Evolutionary conservation across 768 basidiomycete genomes (phyloP), one percentile per base, ranked within the genome.

Genomic region (Tricholoma sp.): DNA sequence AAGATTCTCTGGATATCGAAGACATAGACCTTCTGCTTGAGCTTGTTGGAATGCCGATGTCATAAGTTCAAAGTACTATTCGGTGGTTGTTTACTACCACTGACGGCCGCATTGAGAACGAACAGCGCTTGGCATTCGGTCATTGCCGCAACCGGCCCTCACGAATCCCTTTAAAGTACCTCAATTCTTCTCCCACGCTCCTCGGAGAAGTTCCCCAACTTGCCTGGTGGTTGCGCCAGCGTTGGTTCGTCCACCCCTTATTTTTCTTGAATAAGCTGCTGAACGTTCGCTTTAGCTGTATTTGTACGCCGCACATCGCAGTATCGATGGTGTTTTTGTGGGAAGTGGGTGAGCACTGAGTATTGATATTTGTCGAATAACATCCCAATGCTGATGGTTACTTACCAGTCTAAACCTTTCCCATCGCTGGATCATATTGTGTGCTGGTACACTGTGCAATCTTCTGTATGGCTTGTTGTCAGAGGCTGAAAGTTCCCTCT

Each of bases 1-100:
- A 1, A 91, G 70, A 41, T 77, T 75, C 58, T 89, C 87, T 27
- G 90, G 88, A 65, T 80, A 89, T 46, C 84, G 83, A 22, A 91
- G 82, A 64, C 84, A 88, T 56, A 85, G 74, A 11, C 83, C 78
- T 54, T 89, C 88, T 6, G 76, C 72, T 51, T 82, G 83, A 10
- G 77, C 74, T 68, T 83, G 83, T 52, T 72, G 71, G 21, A 71
- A 67, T 43, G 65, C 60, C 55, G 69, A 60, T 64, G 69, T 68
- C 55, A 53, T 57, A 43, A n/a, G n/a, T n/a, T n/a, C n/a, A n/a
- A n/a, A n/a, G n/a, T n/a, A n/a, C n/a, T n/a, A 24, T 56, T 12
- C 6, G 37, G 12, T 14, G 43, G 21, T 45, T 65, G 56, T 65
- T 67, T 67, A 60, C 56, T 50, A 52, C n/a, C n/a, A n/a, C n/a